These are phyloP conservation scores for Tylopilus cervinicoccineus DNA, from an alignment of 768 basidiomycete species.

Conservation along the genomic window DNA sequence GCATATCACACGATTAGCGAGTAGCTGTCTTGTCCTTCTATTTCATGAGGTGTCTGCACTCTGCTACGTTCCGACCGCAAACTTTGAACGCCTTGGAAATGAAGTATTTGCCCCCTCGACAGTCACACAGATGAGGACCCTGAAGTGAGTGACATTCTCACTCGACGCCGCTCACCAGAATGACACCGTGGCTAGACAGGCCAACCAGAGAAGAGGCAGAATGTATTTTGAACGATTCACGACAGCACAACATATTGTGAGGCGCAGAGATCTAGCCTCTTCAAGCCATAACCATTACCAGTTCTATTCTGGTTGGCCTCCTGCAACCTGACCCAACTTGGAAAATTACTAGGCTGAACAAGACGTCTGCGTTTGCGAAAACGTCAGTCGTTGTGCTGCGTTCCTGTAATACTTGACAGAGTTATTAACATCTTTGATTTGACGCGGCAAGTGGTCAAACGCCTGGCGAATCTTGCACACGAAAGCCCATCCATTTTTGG, in stretches of 20 bases:
- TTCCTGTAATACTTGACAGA: too few species aligned
- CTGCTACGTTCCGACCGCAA: constrained; percentile 18
- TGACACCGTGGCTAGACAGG: constrained; percentile 13
- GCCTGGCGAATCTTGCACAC: constrained; percentile 26
- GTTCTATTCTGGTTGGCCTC: constrained; percentile 25
- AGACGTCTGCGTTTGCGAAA: constrained; percentile 24
- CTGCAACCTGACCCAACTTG: constrained; percentile 20
- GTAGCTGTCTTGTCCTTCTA: not conserved
- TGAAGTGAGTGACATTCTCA: not conserved
- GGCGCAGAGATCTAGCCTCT: constrained; percentile 9
- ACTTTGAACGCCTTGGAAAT: constrained; percentile 24
- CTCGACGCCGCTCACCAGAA: not conserved
- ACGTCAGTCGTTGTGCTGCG: constrained; percentile 20
- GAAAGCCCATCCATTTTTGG: constrained; percentile 28
- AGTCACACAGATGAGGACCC: constrained; percentile 21
- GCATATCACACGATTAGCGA: constrained; percentile 23
- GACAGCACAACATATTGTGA: constrained; percentile 22
- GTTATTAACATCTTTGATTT: constrained; percentile 27
- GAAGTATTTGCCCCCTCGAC: constrained; percentile 26
- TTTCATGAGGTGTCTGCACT: not conserved
- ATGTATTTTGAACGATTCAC: constrained; percentile 20
- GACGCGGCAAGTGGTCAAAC: constrained; percentile 15
- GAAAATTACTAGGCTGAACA: constrained; percentile 19
- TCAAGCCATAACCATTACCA: not conserved
- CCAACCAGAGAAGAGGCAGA: constrained; percentile 17